A percentile compares a stretch with the other conserved stretches of the same genome.
These are phyloP conservation scores for Funneliformis geosporum DNA, from an alignment of 192 early-diverging fungal species.

Conservation along the genomic window DNA sequence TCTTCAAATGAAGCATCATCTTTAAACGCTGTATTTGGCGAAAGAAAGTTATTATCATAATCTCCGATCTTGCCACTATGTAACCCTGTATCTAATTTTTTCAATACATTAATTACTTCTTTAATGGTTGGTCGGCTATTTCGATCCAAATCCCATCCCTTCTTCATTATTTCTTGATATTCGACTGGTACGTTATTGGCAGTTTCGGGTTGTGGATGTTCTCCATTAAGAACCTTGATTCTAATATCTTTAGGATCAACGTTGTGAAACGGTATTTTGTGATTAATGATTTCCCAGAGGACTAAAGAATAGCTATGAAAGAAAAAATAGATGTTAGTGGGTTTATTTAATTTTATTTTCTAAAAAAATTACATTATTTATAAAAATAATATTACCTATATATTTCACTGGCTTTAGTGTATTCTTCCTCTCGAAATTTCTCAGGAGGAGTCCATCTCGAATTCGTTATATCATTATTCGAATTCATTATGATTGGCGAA, in stretches of 20 bases:
- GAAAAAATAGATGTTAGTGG: not conserved
- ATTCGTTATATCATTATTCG: not conserved
- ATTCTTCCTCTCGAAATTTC: not conserved
- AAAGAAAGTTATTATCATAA: not conserved
- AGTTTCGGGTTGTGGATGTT: not conserved
- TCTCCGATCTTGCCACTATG: not conserved
- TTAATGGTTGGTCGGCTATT: conserved; percentile 33
- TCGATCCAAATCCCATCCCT: conserved; percentile 42
- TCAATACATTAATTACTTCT: conserved; percentile 11
- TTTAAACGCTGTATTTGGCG: not conserved
- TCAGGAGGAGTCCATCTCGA: not conserved
- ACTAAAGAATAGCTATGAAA: not conserved
- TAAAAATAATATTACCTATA: not conserved
- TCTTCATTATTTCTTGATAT: conserved; percentile 37
- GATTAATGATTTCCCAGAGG: not conserved
- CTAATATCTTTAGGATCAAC: not conserved
- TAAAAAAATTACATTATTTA: too few species aligned
- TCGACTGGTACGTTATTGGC: conserved; percentile 32
- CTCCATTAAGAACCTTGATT: not conserved
- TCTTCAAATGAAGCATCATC: too few species aligned
- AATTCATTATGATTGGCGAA: not conserved
- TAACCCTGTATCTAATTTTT: not conserved
- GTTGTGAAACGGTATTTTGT: not conserved
- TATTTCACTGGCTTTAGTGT: not conserved
- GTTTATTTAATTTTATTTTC: too few species aligned